Evolutionary conservation across 345 rosid species (phyloP).

Genomic region (Stellera chamaejasme): DNA sequence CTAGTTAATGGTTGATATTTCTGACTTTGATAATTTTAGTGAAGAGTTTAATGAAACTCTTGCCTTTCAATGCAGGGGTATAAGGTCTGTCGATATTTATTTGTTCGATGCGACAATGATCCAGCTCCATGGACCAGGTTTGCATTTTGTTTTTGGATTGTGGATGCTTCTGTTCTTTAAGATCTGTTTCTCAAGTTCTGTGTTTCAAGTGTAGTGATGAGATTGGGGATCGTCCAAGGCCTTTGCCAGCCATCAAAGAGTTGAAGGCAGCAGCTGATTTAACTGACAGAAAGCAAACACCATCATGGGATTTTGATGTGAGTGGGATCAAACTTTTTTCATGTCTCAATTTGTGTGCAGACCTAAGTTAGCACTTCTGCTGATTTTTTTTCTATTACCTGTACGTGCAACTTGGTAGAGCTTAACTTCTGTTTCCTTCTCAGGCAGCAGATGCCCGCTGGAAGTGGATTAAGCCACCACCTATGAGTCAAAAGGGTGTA

Average conservation of each 20-base stretch:
- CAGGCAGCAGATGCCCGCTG: constrained; percentile 42
- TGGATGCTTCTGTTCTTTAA: neutral
- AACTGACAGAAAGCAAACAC: constrained; percentile 34
- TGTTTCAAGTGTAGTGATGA: constrained; percentile 20
- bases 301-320: constrained; percentile 53
- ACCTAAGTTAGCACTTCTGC: neutral
- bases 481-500: constrained; percentile 27
- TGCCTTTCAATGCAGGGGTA: constrained; percentile 26
- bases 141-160: neutral
- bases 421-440: neutral
- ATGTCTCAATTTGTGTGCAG: neutral
- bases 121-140: constrained; percentile 74
- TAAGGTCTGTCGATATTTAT: constrained; percentile 51
- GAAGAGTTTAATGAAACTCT: constrained; percentile 1
- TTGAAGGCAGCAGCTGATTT: constrained; percentile 34
- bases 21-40: neutral
- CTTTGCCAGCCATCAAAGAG: constrained; percentile 40
- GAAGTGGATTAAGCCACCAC: constrained; percentile 53
- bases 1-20: neutral
- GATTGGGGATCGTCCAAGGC: constrained; percentile 50
- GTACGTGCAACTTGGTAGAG: neutral
- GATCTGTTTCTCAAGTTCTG: neutral
- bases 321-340: constrained; percentile 3
- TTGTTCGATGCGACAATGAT: constrained; percentile 63
- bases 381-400: neutral